These are phyloP conservation scores for Cyberlindnera misumaiensis DNA, from an alignment of 805 yeast genomes.

Conservation along the genomic window DNA sequence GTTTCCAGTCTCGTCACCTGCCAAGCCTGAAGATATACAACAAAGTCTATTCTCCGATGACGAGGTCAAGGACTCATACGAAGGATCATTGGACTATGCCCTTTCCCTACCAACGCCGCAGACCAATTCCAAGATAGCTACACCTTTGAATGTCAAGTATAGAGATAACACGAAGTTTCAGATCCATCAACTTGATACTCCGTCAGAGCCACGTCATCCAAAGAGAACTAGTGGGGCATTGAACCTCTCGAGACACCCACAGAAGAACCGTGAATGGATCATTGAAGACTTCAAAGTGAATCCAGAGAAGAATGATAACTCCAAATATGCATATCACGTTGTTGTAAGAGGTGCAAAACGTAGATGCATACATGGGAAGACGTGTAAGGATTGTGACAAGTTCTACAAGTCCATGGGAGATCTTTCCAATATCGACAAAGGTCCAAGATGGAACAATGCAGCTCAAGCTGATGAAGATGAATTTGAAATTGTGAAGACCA, in stretches of 20 bases:
- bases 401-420: slow-evolving; percentile 28
- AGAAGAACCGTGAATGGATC: slow-evolving; percentile 27
- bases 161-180: slow-evolving; percentile 1
- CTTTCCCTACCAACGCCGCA: slow-evolving; percentile 6
- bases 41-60: not conserved
- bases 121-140: slow-evolving; percentile 7
- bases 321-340: slow-evolving; percentile 27
- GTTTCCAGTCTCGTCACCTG: slow-evolving; percentile 4
- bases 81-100: slow-evolving; percentile 5
- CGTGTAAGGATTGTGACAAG: slow-evolving; percentile 27
- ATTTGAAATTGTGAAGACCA: slow-evolving; percentile 15
- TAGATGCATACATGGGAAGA: slow-evolving; percentile 28
- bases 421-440: slow-evolving; percentile 13
- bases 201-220: slow-evolving; percentile 14
- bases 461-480: slow-evolving; percentile 1
- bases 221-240: slow-evolving; percentile 3
- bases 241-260: slow-evolving; percentile 16
- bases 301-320: slow-evolving; percentile 24
- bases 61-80: slow-evolving; percentile 12
- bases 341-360: slow-evolving; percentile 29
- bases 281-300: slow-evolving; percentile 33
- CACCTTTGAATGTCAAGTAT: slow-evolving; percentile 7
- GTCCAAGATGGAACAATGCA: slow-evolving; percentile 24
- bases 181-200: slow-evolving; percentile 10
- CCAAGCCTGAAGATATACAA: slow-evolving; percentile 7